Evolutionary conservation across 306 rosid genomes (phyloP), one percentile per base, ranked within the genome.

Genomic region (Ormosia semicastrata): DNA sequence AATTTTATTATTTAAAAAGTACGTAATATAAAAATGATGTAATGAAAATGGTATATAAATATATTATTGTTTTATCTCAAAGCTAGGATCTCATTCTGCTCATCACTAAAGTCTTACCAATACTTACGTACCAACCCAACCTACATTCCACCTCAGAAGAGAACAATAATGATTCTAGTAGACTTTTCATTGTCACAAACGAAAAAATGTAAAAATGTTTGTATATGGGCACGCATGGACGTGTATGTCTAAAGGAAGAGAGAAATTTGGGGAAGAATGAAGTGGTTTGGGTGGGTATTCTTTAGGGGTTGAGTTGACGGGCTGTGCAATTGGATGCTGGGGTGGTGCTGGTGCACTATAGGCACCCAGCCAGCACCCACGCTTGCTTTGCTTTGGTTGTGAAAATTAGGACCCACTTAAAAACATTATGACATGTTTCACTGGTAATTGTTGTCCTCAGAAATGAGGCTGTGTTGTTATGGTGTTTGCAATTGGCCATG

Each of bases 261-360:
- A 60, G 67, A 63, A 72, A 37, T 10, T 34, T 71, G 15, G 84
- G 54, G 67, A 80, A 34, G 43, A 24, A 64, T 64, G 47, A 73
- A 64, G 79, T 73, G 69, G 83, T 64, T 81, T 73, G 70, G 59
- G 76, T 67, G 75, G 72, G 68, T 60, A 59, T 62, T 8, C 52
- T 50, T 62, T 34, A 39, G 50, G 79, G 59, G 8, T 66, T 78
- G 89, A 89, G 80, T 83, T 83, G 84, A 85, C 59, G 60, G 86
- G 83, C 53, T 69, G 41, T 77, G 86, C 77, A 76, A 77, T 70
- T 83, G 89, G 85, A 39, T 75, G 81, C 47, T 43, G 41, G 81
- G 80, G 66, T 46, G 71, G 86, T 83, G 87, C 79, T 70, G 75
- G 65, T 78, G 86, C 87, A 66, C 78, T 75, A 73, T 75, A 73